phyloP scores from a whole-genome alignment of 2,329 filamentous ascomycete species.

The Mycosphaerella arachidis region DNA sequence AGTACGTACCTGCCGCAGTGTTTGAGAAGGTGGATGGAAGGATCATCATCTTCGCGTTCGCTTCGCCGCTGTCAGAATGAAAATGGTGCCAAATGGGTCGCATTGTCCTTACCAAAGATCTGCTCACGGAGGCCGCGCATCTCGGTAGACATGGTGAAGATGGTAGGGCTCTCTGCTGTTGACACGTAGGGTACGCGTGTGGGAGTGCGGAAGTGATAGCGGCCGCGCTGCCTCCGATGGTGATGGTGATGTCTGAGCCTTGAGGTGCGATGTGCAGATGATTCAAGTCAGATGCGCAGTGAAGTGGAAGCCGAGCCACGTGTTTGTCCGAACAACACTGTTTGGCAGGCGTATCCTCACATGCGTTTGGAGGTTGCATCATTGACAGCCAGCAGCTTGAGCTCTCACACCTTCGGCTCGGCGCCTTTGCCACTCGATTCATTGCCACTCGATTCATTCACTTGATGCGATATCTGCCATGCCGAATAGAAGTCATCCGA shows the following conservation, averaged over 20 bases:
- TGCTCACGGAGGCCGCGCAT: slow-evolving; percentile 18
- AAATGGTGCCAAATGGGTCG: not conserved
- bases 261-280: not conserved
- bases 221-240: not conserved
- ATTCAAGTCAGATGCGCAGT: not conserved
- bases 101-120: slow-evolving; percentile 15
- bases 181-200: not conserved
- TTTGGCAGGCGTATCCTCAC: not conserved
- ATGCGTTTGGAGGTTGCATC: not conserved
- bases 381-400: not conserved
- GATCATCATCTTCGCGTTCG: slow-evolving; percentile 23
- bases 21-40: not conserved
- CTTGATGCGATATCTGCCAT: not conserved
- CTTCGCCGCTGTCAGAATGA: slow-evolving; percentile 4
- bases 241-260: not conserved
- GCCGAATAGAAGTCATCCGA: slow-evolving; percentile 1
- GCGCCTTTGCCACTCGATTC: not conserved
- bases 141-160: slow-evolving; percentile 9
- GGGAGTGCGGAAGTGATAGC: not conserved
- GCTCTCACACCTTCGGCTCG: not conserved
- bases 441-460: not conserved
- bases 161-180: not conserved
- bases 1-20: not conserved
- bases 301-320: not conserved
- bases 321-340: not conserved